Base-by-base conservation (phyloP, 768 basidiomycete species). In the Phylloporus rhodoxanthus region DNA sequence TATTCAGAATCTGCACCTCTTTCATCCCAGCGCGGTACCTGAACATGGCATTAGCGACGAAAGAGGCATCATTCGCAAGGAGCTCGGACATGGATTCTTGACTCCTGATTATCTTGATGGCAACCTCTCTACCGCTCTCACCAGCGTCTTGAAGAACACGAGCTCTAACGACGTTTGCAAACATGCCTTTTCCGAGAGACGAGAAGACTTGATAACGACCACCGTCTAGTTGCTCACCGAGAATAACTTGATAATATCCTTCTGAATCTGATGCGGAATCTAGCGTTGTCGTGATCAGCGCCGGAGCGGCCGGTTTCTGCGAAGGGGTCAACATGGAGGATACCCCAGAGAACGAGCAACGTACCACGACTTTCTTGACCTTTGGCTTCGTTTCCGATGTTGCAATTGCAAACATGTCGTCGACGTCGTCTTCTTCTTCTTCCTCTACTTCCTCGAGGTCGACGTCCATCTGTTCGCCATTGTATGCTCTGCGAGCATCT, bases 131-230 rank as follows among this genome's bases (percentile, higher is more conserved):
- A 34, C 81, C 77, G 15, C 53, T 55, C 44, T 79, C 75, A 48
- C 74, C 71, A 9, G 75, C 57, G 29, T 87, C 86, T 69, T 84
- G 72, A 38, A 94, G 72, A 9, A 92, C 78, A 28, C 91, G 82
- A 8, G 94, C 95, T 40, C 89, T 81, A 23, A 97, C 92, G 43
- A 99, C 96, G 48, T 90, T 91, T 42, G 93, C 92, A 66, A 98
- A 99, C 95, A 99, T 99, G 42, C 96, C 96, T 66, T 95, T 94
- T 15, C 96, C 96, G n/a, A 98, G 75, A 42, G 82, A 89, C 42
- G 91, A 91, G 57, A 88, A 93, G 9, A 99, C 91, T 65, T 96
- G 91, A 64, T 98, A 99, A 36, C 87, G 80, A 5, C 90, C 93
- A 23, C 84, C 81, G 61, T 96, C 94, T 15, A 99, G 75, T 51